Conservation (phyloP, 805 yeast species). For the Monosporozyma unispora region DNA sequence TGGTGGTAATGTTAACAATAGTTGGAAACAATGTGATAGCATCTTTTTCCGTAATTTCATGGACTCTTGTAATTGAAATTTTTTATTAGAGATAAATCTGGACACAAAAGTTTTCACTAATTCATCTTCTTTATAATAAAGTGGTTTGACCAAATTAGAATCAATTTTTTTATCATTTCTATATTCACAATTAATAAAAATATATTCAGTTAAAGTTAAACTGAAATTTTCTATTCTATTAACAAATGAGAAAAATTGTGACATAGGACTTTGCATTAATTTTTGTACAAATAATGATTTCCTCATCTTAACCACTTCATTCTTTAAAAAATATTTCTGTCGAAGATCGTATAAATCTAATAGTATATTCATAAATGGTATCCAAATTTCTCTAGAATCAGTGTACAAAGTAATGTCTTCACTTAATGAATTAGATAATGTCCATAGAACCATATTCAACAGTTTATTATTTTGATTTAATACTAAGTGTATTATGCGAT, state of each 20-base stretch:
- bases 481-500: slow-evolving; percentile 11
- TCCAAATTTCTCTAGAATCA: slow-evolving; percentile 21
- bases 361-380: slow-evolving; percentile 16
- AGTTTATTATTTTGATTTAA: slow-evolving; percentile 19
- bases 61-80: slow-evolving; percentile 12
- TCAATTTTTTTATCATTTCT: neutral
- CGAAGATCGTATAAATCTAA: slow-evolving; percentile 18
- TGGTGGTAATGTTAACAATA: slow-evolving; percentile 14
- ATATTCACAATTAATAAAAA: slow-evolving; percentile 13
- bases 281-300: slow-evolving; percentile 8
- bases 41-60: slow-evolving; percentile 18
- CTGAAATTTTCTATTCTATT: neutral
- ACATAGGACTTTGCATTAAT: slow-evolving; percentile 17
- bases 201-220: slow-evolving; percentile 12
- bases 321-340: slow-evolving; percentile 18
- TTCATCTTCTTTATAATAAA: slow-evolving; percentile 16
- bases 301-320: slow-evolving; percentile 10
- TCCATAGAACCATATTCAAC: slow-evolving; percentile 22
- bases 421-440: slow-evolving; percentile 17
- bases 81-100: slow-evolving; percentile 7
- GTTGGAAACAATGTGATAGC: slow-evolving; percentile 13
- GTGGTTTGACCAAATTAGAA: slow-evolving; percentile 5
- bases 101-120: slow-evolving; percentile 12
- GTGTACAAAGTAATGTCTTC: slow-evolving; percentile 9
- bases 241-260: neutral